Base-by-base conservation (phyloP, 1,139 yeast genomes). In the Suhomyces guaymorum region DNA sequence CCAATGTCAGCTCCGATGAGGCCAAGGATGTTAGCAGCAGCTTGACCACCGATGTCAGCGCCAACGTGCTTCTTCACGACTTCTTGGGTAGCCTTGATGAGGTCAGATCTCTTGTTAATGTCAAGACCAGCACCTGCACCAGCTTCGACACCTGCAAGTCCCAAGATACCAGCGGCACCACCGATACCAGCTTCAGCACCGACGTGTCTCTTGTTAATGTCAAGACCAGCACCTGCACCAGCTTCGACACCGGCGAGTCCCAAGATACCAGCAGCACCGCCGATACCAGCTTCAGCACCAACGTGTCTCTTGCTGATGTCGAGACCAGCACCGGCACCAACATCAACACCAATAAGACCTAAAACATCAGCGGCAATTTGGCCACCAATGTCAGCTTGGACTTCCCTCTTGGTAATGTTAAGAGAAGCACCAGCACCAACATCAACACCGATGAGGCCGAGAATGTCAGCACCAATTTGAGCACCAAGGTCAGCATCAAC, bases 261-360 rank as follows among this genome's bases (percentile, higher is more conserved):
- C 28, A 15, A 15, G 5, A 26, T 14, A 6, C 15, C 28, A 17
- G 33, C 30, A 5, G 7, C 37, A n/a, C 36, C 34, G 17, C 41
- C 42, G 31, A 39, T 48, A 40, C 25, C 6, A 13, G 14, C 25
- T 15, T 29, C 25, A 33, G 48, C 51, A 28, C 48, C 57, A 24
- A 49, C 55, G 25, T n/a, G n/a, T n/a, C n/a, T n/a, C n/a, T n/a
- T n/a, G n/a, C n/a, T n/a, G n/a, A n/a, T n/a, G n/a, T n/a, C n/a
- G n/a, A n/a, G n/a, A n/a, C n/a, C n/a, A n/a, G n/a, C n/a, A n/a
- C n/a, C n/a, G n/a, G n/a, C n/a, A n/a, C n/a, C n/a, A n/a, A n/a
- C n/a, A n/a, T 40, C 40, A 11, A 35, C 31, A 23, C 44, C 41
- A 24, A 42, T 19, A 16, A 44, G 42, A 26, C 47, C 39, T 32